These are phyloP conservation scores for Anisogramma anomala DNA, from an alignment of 2,329 filamentous ascomycete genomes.

Conservation along the genomic window DNA sequence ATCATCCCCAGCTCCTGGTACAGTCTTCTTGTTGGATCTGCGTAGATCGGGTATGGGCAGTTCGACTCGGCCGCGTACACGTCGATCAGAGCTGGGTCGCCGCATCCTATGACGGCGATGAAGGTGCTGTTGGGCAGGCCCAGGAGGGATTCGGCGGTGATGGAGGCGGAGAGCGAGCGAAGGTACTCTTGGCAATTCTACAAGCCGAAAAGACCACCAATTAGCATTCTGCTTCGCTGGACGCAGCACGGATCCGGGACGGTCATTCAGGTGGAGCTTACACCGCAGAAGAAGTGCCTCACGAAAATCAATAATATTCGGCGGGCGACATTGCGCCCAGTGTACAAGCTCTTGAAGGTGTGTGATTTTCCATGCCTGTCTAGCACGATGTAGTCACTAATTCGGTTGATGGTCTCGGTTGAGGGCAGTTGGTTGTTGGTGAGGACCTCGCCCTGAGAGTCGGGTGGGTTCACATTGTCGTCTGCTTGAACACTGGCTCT, in stretches of 20 bases:
- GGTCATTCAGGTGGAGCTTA: too few species aligned
- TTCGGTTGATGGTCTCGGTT: slow-evolving; percentile 33
- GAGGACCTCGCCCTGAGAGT: slow-evolving; percentile 45
- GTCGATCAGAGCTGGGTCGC: slow-evolving; percentile 54
- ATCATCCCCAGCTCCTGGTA: slow-evolving; percentile 60
- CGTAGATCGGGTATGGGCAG: slow-evolving; percentile 65
- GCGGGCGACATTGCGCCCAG: slow-evolving; percentile 38
- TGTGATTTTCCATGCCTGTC: slow-evolving; percentile 48
- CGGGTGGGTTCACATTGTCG: slow-evolving; percentile 22
- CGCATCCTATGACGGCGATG: slow-evolving; percentile 62
- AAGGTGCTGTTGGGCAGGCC: slow-evolving; percentile 45
- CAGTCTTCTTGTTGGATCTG: slow-evolving; percentile 57
- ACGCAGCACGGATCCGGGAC: neutral
- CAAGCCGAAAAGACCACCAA: neutral
- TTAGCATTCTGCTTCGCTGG: neutral
- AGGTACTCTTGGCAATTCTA: slow-evolving; percentile 71
- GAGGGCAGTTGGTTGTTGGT: slow-evolving; percentile 46
- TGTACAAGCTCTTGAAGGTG: slow-evolving; percentile 53
- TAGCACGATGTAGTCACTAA: slow-evolving; percentile 46
- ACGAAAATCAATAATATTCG: slow-evolving; percentile 62
- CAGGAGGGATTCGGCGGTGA: slow-evolving; percentile 41
- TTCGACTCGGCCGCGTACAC: slow-evolving; percentile 50
- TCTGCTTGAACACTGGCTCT: slow-evolving; percentile 9
- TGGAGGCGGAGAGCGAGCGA: slow-evolving; percentile 45
- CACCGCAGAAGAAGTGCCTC: slow-evolving; percentile 70